Base-by-base conservation (phyloP, 2,329 filamentous ascomycete genomes). In the Epichloe gansuensis region DNA sequence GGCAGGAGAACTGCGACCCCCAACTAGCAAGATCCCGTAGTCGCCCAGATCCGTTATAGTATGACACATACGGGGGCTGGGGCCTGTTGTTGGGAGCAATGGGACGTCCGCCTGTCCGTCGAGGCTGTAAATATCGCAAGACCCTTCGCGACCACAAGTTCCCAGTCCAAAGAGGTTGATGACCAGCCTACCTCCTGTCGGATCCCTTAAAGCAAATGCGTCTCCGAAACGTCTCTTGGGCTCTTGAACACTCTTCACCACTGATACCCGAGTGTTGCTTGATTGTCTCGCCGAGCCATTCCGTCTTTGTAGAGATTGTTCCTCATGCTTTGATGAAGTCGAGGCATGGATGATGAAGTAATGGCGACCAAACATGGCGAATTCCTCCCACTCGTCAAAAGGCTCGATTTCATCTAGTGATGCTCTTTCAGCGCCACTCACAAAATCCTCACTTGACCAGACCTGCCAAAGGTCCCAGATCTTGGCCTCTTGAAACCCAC, bases 341-440 rank as follows among this genome's bases (percentile, higher is more conserved):
- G 52, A 52, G 2, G 88, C 88, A 49, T 81, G 74, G 8, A 95
- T 74, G 44, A 96, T 69, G 59, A 91, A 86, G 67, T 95, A 95
- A 67, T 96, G 91, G 37, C 83, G 82, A 2, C 80, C 82, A 65
- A 94, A 95, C 1, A 95, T 72, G 2, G 86, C 83, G 63, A 96
- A 90, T 62, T 96, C 91, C 67, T 97, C 91, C 89, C 89, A 95
- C 68, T 96, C 91, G 65, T 97, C 91, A 63, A 97, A 96, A 1
- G 85, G 82, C 62, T 96, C 91, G 15, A 90, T 68, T 1, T 70
- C 63, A 59, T 95, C 85, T 13, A 96, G 69, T 11, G 69, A 70
- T 38, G 65, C 70, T 57, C 88, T 78, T 56, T 88, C 76, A 1
- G 74, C 67, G 1, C 75, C 62, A 5, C 73, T 74, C 21, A 95